These are phyloP conservation scores for Globisporangium splendens DNA, from an alignment of 352 stramenopile genomes.

Conservation along the genomic window DNA sequence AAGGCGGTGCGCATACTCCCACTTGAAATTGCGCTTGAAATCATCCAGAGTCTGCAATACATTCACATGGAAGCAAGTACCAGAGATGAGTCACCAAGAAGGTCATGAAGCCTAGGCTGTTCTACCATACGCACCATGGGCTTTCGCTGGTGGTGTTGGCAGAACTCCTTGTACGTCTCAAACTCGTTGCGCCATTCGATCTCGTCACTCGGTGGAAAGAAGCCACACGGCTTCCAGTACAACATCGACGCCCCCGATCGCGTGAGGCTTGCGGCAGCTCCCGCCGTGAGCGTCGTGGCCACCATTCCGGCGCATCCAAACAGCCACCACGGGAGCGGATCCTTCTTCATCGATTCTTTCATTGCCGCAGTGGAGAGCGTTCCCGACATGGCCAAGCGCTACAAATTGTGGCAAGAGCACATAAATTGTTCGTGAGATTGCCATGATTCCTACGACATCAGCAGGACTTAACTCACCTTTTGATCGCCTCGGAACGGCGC, in stretches of 20 bases:
- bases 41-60: slow-evolving; percentile 87
- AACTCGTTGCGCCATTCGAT: slow-evolving; percentile 94
- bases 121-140: slow-evolving; percentile 34
- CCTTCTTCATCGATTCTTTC: slow-evolving; percentile 31
- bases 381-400: slow-evolving; percentile 13
- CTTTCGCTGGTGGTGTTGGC: slow-evolving; percentile 91
- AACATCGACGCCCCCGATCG: slow-evolving; percentile 92
- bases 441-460: too few species aligned
- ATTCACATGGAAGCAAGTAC: neutral
- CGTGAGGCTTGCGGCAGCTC: slow-evolving; percentile 93
- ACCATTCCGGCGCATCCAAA: slow-evolving; percentile 89
- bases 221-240: slow-evolving; percentile 92
- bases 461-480: neutral
- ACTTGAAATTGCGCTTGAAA: slow-evolving; percentile 96
- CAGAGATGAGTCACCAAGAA: neutral
- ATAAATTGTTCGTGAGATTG: neutral
- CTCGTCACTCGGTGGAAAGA: slow-evolving; percentile 73
- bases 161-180: slow-evolving; percentile 92
- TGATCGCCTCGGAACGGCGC: slow-evolving; percentile 7
- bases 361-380: slow-evolving; percentile 9
- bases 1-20: slow-evolving; percentile 90
- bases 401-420: too few species aligned
- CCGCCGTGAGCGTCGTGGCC: slow-evolving; percentile 95
- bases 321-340: slow-evolving; percentile 89
- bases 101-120: neutral